Evolutionary conservation across 306 rosid genomes (phyloP).

Genomic region (Betula pendula): DNA sequence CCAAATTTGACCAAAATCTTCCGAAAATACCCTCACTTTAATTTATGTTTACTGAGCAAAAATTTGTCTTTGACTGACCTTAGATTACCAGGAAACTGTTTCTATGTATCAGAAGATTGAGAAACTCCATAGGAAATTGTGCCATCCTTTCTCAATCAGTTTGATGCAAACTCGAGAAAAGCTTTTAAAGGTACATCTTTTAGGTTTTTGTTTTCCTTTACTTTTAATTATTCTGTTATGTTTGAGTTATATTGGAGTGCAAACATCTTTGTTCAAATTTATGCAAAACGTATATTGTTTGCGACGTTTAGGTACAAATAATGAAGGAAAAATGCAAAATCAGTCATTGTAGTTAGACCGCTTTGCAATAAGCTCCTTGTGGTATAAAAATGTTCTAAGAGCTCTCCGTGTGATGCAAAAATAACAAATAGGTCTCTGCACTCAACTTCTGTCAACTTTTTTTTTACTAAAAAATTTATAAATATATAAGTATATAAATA

Average conservation of each 20-base stretch:
- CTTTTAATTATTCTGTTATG: background rate
- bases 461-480: too few species aligned
- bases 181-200: conserved; percentile 62
- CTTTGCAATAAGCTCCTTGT: too few species aligned
- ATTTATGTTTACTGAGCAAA: conserved; percentile 22
- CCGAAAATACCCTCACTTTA: too few species aligned
- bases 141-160: conserved; percentile 63
- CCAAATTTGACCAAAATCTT: too few species aligned
- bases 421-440: too few species aligned
- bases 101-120: conserved; percentile 50
- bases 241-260: conserved; percentile 5
- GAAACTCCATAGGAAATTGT: conserved; percentile 62
- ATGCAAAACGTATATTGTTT: conserved; percentile 16
- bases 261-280: conserved; percentile 14
- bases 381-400: too few species aligned
- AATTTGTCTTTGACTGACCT: conserved; percentile 54
- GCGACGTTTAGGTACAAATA: conserved; percentile 1
- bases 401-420: too few species aligned
- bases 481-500: too few species aligned
- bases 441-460: too few species aligned
- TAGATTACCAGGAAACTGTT: conserved; percentile 62
- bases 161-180: conserved; percentile 83
- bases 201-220: conserved; percentile 9
- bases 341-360: too few species aligned
- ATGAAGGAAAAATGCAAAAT: too few species aligned